phyloP scores from a whole-genome alignment of 768 basidiomycete species.

The Psilocybe subaeruginosa region DNA sequence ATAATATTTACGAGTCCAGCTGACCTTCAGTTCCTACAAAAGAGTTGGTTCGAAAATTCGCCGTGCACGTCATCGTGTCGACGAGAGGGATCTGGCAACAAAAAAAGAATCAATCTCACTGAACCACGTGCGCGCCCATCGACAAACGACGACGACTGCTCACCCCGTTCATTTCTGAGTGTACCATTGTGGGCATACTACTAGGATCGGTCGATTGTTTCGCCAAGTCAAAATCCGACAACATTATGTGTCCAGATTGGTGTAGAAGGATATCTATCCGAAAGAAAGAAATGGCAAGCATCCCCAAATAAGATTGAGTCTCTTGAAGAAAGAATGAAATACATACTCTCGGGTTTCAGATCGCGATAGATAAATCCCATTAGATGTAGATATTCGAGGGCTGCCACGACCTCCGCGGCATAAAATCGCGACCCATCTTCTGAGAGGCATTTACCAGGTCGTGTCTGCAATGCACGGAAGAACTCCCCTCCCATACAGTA shows the following conservation, averaged over 20 bases:
- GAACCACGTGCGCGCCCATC: slow-evolving; percentile 7
- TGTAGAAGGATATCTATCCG: slow-evolving; percentile 90
- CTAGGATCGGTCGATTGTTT: slow-evolving; percentile 91
- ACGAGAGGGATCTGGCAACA: slow-evolving; percentile 79
- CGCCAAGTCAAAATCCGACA: slow-evolving; percentile 98
- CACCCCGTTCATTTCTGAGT: slow-evolving; percentile 89
- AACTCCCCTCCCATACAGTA: slow-evolving; percentile 99
- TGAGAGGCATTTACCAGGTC: slow-evolving; percentile 94
- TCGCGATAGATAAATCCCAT: slow-evolving; percentile 99
- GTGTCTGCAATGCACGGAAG: slow-evolving; percentile 94
- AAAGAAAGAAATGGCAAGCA: background rate
- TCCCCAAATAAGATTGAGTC: slow-evolving; percentile 10
- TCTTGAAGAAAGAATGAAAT: slow-evolving; percentile 14
- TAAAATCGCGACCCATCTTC: slow-evolving; percentile 98
- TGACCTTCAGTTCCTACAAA: slow-evolving; percentile 99
- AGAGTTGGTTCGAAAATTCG: slow-evolving; percentile 96
- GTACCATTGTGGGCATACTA: slow-evolving; percentile 85
- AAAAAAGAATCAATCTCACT: slow-evolving; percentile 9
- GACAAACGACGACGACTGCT: slow-evolving; percentile 29
- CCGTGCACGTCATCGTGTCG: slow-evolving; percentile 97
- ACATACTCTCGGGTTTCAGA: slow-evolving; percentile 98
- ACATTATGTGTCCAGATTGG: slow-evolving; percentile 98
- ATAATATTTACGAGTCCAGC: slow-evolving; percentile 25
- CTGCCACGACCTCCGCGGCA: slow-evolving; percentile 97
- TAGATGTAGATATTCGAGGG: slow-evolving; percentile 96